Base-by-base conservation (phyloP, 1,284 basidiomycete species). In the Xanthoconium separans region DNA sequence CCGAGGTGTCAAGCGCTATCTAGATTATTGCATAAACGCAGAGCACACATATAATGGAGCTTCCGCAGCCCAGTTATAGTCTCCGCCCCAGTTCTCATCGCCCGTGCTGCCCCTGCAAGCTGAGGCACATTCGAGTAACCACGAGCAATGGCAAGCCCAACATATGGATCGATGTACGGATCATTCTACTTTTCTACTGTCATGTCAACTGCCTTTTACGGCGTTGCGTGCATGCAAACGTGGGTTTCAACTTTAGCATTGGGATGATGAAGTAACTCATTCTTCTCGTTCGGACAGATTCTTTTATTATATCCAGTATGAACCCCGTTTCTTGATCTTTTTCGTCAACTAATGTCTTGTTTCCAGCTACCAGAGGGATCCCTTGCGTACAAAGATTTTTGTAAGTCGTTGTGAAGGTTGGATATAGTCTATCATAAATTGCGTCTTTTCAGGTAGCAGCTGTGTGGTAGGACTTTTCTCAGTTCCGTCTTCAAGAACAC, bases 181-280 rank as follows among this genome's bases (percentile, higher is more conserved):
- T 6, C 42, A 4, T 3, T 50, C 7, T 64, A 51, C 43, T 44
- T 61, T n/a, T 24, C 31, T 16, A 6, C 27, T n/a, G 1, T 61
- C 9, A 5, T 63, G 11, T 36, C 41, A 0, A 53, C 55, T 0
- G 39, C 30, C 7, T 44, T 61, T 42, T 61, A 61, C 7, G 59
- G 59, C 3, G 8, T 59, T 11, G 15, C 46, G 7, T 61, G 58
- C 37, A 59, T 61, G 59, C 59, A 61, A 49, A 59, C 44, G 60
- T 63, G 47, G 42, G 60, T 20, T 11, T 20, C 4, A 20, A 16
- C 4, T 43, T 27, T 27, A 27, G 8, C 22, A 7, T 39, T 18
- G 12, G 2, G 16, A 22, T 22, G 13, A 27, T 3, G 18, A 5
- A 24, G 24, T 4, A 24, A 15, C 29, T 11, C 16, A 22, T 33